Conservation (phyloP, 305 asterid species). For the Salvia sclarea region DNA sequence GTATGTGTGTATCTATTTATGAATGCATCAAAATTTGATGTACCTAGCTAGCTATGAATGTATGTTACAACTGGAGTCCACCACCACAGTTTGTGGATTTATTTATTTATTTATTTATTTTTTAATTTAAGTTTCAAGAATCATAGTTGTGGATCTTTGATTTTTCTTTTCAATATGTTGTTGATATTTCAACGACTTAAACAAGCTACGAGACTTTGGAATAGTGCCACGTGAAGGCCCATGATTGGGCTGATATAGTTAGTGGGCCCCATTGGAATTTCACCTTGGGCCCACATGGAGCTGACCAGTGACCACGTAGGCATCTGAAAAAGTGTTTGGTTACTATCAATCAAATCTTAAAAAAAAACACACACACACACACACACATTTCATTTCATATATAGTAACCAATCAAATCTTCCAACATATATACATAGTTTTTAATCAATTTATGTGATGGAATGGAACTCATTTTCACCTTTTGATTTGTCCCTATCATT, state of each 20-base stretch:
- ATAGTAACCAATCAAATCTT: not conserved
- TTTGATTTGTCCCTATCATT: not conserved
- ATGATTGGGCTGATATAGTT: not conserved
- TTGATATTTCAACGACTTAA: constrained; percentile 28
- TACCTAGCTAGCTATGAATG: constrained; percentile 25
- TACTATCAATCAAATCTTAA: constrained; percentile 40
- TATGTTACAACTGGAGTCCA: constrained; percentile 41
- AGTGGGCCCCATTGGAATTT: constrained; percentile 26
- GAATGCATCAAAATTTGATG: constrained; percentile 19
- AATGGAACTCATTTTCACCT: not conserved
- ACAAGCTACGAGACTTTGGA: constrained; percentile 27
- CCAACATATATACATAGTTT: not conserved
- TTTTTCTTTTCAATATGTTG: constrained; percentile 9
- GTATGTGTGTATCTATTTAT: not conserved
- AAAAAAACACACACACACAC: not conserved
- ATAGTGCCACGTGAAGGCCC: constrained; percentile 36
- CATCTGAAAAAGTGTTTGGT: constrained; percentile 32
- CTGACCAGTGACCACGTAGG: constrained; percentile 30
- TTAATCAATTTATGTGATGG: not conserved
- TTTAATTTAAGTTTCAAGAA: no score
- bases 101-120: no score
- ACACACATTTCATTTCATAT: not conserved
- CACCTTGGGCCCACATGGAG: constrained; percentile 15
- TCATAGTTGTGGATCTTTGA: constrained; percentile 17
- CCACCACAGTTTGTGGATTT: constrained; percentile 22